Evolutionary conservation across 257 asterid genomes (phyloP).

Genomic region (Gentiana macrophylla): DNA sequence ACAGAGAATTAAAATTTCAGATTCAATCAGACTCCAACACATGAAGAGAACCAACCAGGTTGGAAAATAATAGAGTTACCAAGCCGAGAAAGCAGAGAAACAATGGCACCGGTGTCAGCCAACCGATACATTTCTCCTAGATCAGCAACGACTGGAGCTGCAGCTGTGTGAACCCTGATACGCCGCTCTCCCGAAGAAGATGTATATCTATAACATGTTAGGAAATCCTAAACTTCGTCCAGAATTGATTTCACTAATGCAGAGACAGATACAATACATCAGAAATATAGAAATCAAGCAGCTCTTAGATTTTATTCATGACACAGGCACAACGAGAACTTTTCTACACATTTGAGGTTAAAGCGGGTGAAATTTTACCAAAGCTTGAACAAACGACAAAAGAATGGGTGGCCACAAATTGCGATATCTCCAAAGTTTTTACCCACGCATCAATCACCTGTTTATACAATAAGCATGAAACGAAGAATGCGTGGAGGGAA

Average conservation of each 20-base stretch:
- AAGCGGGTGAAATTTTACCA: too few relatives aligned
- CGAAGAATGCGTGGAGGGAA: too few relatives aligned
- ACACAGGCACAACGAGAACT: neutral
- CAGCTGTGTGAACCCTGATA: conserved; percentile 94
- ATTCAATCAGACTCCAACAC: neutral
- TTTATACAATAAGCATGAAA: too few relatives aligned
- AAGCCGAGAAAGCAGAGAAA: conserved; percentile 79
- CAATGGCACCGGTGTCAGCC: conserved; percentile 87
- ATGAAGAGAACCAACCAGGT: neutral
- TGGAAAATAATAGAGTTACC: conserved; percentile 32
- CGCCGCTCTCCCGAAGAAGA: conserved; percentile 98
- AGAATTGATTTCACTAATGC: neutral
- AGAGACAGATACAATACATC: neutral
- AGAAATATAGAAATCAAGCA: neutral
- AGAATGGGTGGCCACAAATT: too few relatives aligned
- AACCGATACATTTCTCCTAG: conserved; percentile 88
- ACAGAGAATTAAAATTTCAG: conserved; percentile 9
- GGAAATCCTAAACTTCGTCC: conserved; percentile 22
- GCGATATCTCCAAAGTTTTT: too few relatives aligned
- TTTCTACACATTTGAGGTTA: too few relatives aligned
- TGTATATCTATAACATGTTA: conserved; percentile 69
- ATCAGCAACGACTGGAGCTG: conserved; percentile 94
- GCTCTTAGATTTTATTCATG: neutral
- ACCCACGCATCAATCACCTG: too few relatives aligned
- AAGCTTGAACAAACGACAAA: too few relatives aligned